These are phyloP conservation scores for Ogataea corticis DNA, from an alignment of 805 yeast species.

Conservation along the genomic window DNA sequence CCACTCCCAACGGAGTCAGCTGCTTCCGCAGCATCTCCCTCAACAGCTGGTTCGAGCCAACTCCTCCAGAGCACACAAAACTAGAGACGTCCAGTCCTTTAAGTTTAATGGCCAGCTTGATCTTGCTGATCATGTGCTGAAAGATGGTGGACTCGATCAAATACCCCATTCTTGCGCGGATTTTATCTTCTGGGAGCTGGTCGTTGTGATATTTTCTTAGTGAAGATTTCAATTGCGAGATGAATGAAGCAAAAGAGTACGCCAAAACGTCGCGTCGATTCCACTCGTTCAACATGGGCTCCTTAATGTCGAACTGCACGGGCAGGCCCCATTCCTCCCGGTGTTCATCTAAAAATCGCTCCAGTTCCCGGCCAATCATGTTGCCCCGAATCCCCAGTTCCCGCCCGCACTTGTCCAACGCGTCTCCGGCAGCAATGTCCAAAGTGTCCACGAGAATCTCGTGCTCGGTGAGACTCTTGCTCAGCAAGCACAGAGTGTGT, in stretches of 20 bases:
- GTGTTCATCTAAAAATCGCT: conserved; percentile 45
- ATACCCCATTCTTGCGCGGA: conserved; percentile 50
- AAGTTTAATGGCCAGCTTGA: conserved; percentile 48
- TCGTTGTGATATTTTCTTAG: conserved; percentile 26
- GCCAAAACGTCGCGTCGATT: conserved; percentile 46
- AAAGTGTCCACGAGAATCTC: conserved; percentile 70
- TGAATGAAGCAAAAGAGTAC: conserved; percentile 79
- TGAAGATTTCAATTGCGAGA: conserved; percentile 30
- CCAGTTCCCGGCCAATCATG: conserved; percentile 86
- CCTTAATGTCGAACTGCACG: conserved; percentile 36
- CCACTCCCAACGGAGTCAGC: conserved; percentile 30
- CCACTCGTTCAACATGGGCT: conserved; percentile 53
- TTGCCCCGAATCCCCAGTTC: conserved; percentile 77
- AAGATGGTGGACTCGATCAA: conserved; percentile 67
- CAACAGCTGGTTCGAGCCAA: conserved; percentile 70
- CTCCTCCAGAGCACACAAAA: conserved; percentile 92
- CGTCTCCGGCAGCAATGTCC: conserved; percentile 93
- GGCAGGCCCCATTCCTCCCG: conserved; percentile 33
- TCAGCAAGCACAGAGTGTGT: conserved; percentile 83
- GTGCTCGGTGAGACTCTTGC: conserved; percentile 62
- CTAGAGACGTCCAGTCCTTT: conserved; percentile 43
- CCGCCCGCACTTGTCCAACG: conserved; percentile 90
- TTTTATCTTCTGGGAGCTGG: conserved; percentile 21
- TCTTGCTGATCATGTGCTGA: conserved; percentile 67
- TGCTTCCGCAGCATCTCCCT: conserved; percentile 47